Evolutionary conservation across 129 eudicot genomes (phyloP).

Genomic region (Dittrichia graveolens): DNA sequence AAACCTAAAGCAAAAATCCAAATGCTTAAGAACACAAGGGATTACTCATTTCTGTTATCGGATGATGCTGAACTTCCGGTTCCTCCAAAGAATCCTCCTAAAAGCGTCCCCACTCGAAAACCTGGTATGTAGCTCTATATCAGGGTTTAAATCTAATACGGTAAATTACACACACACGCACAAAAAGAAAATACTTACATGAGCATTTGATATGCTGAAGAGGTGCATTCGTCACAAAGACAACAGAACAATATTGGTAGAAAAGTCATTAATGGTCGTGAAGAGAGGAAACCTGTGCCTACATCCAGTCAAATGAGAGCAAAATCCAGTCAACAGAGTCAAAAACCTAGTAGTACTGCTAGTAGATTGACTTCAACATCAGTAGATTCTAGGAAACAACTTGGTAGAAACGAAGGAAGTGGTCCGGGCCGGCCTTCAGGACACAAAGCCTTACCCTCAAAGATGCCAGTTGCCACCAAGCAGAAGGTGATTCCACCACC

Average conservation of each 20-base stretch:
- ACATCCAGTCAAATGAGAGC: slow-evolving; percentile 42
- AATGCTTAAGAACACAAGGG: slow-evolving; percentile 76
- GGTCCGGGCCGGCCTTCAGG: slow-evolving; percentile 71
- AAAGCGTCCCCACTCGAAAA: slow-evolving; percentile 40
- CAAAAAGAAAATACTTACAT: slow-evolving; percentile 41
- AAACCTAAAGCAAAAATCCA: slow-evolving; percentile 60
- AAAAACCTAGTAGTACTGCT: slow-evolving; percentile 27
- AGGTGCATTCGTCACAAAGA: slow-evolving; percentile 52
- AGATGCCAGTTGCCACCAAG: slow-evolving; percentile 28
- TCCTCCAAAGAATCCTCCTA: slow-evolving; percentile 52
- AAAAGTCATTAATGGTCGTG: slow-evolving; percentile 44
- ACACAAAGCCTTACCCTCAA: slow-evolving; percentile 50
- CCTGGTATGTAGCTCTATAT: slow-evolving; percentile 54
- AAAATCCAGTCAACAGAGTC: slow-evolving; percentile 38
- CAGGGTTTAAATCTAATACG: not conserved
- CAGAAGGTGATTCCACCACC: slow-evolving; percentile 44
- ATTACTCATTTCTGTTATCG: slow-evolving; percentile 81
- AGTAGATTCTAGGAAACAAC: slow-evolving; percentile 52
- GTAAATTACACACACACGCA: not conserved
- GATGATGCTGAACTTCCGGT: slow-evolving; percentile 90
- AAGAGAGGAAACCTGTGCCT: slow-evolving; percentile 46
- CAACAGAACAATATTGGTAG: slow-evolving; percentile 49
- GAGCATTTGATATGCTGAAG: slow-evolving; percentile 63
- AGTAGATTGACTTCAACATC: slow-evolving; percentile 39
- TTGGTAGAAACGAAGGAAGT: slow-evolving; percentile 58